Base-by-base conservation (phyloP, 2,329 filamentous ascomycete genomes). In the Geoglossum cookeanum region DNA sequence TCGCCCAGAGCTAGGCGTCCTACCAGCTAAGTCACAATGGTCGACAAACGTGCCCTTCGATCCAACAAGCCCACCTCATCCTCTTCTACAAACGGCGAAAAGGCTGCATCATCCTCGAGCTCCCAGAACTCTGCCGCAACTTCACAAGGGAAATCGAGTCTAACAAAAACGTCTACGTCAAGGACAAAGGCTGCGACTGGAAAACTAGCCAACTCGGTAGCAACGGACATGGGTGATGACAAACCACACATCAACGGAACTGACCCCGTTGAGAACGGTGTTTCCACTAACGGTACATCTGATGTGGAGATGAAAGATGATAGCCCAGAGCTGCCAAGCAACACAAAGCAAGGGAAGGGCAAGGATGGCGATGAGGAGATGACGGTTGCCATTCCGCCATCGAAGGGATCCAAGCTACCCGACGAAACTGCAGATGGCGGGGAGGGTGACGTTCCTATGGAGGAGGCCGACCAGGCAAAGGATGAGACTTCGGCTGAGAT, bases 311-410 rank as follows among this genome's bases (percentile, higher is more conserved):
- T 84, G 79, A 83, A 79, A 68, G 81, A 84, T 67, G 77, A 79
- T 70, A 72, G 71, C 66, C 68, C 72, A 64, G 76, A 77, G 68
- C 68, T 71, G 73, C 66, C 72, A 67, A 70, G 70, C 64, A 68
- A 67, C 65, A 66, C 76, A 65, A 85, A 85, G 72, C 78, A 77
- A 64, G 84, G 83, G 73, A 81, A 81, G 71, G 66, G 68, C 22
- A 83, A 81, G 70, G 81, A 88, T 66, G 82, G 78, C 65, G 84
- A 86, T 64, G 82, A 74, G 64, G 84, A 87, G 74, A 88, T 88
- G 83, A 88, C 84, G 55, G 84, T 88, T 62, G 84, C 89, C 64
- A 83, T 88, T 49, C 84, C 85, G 57, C 83, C 83, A 58, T 79
- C 82, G 62, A 87, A 87, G 74, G 73, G 74, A 65, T 72, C 76